phyloP scores from a whole-genome alignment of 331 rosid species.

The Acacia concinna region DNA sequence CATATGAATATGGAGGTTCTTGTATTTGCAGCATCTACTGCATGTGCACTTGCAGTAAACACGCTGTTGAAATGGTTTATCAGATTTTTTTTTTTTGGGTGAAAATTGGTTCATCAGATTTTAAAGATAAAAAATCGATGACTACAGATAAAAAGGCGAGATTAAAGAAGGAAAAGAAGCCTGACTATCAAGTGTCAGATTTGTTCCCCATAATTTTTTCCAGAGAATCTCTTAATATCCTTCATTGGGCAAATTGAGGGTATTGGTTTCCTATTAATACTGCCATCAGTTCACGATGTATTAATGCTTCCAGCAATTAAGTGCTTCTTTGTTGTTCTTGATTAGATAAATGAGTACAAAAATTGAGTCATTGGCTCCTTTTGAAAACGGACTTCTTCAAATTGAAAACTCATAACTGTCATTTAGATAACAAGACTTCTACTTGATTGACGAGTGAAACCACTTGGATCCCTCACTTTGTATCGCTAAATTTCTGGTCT shows the following conservation, averaged over 20 bases:
- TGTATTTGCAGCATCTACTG: conserved; percentile 1
- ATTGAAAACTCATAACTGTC: not conserved
- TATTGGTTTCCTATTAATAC: no score
- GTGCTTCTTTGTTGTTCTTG: not conserved
- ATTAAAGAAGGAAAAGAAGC: not conserved
- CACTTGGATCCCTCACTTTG: not conserved
- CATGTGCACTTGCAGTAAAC: conserved; percentile 8
- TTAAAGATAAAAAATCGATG: not conserved
- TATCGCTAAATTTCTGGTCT: conserved; percentile 27
- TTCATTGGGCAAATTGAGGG: not conserved
- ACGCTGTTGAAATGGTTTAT: not conserved
- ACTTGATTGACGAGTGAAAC: conserved; percentile 16
- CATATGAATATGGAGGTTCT: conserved; percentile 19
- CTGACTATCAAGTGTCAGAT: not conserved
- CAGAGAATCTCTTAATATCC: not conserved
- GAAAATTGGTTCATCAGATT: no score
- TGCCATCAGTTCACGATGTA: not conserved
- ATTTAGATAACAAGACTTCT: not conserved
- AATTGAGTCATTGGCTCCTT: not conserved
- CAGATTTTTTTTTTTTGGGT: no score
- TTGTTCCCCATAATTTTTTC: not conserved
- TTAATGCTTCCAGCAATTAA: not conserved
- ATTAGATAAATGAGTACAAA: not conserved
- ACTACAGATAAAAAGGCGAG: not conserved
- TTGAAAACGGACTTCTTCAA: not conserved